Base-by-base conservation (phyloP, 2,329 filamentous ascomycete genomes). In the Ceratocystis alfenasii region DNA sequence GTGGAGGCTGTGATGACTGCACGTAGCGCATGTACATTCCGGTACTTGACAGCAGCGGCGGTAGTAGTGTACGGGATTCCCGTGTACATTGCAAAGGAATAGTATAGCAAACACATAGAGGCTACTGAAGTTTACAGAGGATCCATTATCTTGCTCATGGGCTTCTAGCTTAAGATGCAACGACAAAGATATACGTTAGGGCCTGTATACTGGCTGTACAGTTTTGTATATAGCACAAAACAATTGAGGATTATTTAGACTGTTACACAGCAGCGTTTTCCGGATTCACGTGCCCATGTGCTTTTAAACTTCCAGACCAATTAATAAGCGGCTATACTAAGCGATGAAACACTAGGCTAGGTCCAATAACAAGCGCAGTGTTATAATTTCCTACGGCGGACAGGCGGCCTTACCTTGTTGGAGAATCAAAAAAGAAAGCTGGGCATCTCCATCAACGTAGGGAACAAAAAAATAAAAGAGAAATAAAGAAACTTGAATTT, bases 51-150 rank as follows among this genome's bases (percentile, higher is more conserved):
- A 71, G 94, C 91, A 0, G 94, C 93, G 10, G 91, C 93, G 46
- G 90, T 94, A 28, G 92, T 94, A 69, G 87, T 97, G 64, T 99
- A 97, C 78, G 94, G 94, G 17, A 87, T 99, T 73, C 94, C 94
- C 36, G 90, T 96, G 69, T 96, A 91, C 76, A 79, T 96, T 69
- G 68, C 72, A 69, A 64, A 64, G 22, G 63, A 59, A 41, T 30
- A 44, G 17, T 17, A 15, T 41, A 15, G 36, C 8, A 12, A 41
- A 41, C 36, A 41, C 3, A 41, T 12, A 12, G 36, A 41, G 12
- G 10, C 36, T 41, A 41, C 36, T 15, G 17, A 33, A 48, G 48
- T 28, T 22, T 20, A 2, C 57, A 15, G 20, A 53, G 48, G 22
- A 25, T 12, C 10, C 22, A 15, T 4, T 33, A 8, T 28, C 8